A percentile compares a stretch with the other conserved stretches of the same genome.
phyloP scores from a whole-genome alignment of 164 flowering plant species.

The Paratinospora sagittata region DNA sequence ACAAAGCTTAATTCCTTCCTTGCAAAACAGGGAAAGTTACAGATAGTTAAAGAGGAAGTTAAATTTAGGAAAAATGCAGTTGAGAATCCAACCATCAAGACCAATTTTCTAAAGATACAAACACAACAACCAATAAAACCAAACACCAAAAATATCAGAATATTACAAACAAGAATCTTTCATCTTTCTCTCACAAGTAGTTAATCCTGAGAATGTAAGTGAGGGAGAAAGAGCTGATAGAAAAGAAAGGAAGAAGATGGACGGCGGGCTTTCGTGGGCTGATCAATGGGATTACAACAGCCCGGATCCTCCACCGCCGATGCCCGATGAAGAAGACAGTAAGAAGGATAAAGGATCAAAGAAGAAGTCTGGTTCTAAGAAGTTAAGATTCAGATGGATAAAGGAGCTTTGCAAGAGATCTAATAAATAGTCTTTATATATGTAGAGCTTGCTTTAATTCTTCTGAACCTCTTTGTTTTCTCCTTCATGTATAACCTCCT shows the following conservation, averaged over 20 bases:
- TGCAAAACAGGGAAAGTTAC: neutral
- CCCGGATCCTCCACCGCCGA: slow-evolving; percentile 32
- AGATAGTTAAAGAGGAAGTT: neutral
- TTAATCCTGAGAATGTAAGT: neutral
- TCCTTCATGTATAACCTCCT: neutral
- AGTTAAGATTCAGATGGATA: slow-evolving; percentile 39
- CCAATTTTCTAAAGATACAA: slow-evolving; percentile 10
- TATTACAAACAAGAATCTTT: neutral
- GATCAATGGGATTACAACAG: slow-evolving; percentile 59
- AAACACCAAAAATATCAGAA: neutral
- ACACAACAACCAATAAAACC: neutral
- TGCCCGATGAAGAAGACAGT: slow-evolving; percentile 20
- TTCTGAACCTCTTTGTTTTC: neutral
- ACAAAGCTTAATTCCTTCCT: neutral
- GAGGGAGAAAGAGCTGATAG: neutral
- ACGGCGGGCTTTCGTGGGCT: slow-evolving; percentile 63
- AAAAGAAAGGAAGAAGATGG: slow-evolving; percentile 23
- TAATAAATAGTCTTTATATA: slow-evolving; percentile 18
- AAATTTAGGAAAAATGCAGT: slow-evolving; percentile 15
- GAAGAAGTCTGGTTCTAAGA: slow-evolving; percentile 27
- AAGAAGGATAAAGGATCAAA: slow-evolving; percentile 30
- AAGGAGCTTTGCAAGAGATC: slow-evolving; percentile 47
- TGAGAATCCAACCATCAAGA: slow-evolving; percentile 1
- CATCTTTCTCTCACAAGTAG: neutral
- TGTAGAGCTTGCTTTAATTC: neutral